Base-by-base conservation (phyloP, 2,329 filamentous ascomycete genomes). In the Ophiostoma himal-ulmi region DNA sequence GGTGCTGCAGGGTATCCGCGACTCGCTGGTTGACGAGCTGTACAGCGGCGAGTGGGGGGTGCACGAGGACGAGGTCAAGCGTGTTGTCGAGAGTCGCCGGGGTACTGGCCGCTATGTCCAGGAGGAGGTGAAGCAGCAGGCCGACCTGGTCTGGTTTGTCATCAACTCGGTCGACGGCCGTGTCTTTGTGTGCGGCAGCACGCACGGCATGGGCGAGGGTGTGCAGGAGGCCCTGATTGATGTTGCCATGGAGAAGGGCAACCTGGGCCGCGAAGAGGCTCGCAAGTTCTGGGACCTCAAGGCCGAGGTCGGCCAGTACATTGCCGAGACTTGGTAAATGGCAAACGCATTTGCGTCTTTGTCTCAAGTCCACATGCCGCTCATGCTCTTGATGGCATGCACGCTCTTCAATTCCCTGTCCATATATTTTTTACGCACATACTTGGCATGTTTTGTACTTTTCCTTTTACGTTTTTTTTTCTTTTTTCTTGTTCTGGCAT, bases 131-230 rank as follows among this genome's bases (percentile, higher is more conserved):
- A 84, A 87, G 13, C 86, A 92, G 74, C 95, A 98, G 79, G 92
- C 94, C 1, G 95, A 98, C 77, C 86, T 98, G n/a, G 94, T 98
- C 20, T 99, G 95, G 95, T 96, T 93, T 79, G 93, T 98, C 74
- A 91, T 96, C 83, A 98, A 98, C 79, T 89, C 93, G 1, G 84
- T 98, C n/a, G 95, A 99, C 76, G 95, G 95, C 0, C 89, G 95
- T 69, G 89, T 98, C 69, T 99, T 99, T 78, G 95, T 99, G 71
- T 99, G 95, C 79, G 95, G 95, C 68, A 96, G 91, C 80, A 93
- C 89, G 77, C 93, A 92, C 82, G 95, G 95, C 70, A 99, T 99
- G 95, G 95, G 95, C 72, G 95, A 98, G 80, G 95, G 95, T 64
- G 95, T 99, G 3, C 91, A 98, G 78, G 85, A 89, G 66, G 92